Evolutionary conservation across 164 flowering plant species (phyloP), one percentile per base, ranked within the genome.

Genomic region (Litsea cubeba): DNA sequence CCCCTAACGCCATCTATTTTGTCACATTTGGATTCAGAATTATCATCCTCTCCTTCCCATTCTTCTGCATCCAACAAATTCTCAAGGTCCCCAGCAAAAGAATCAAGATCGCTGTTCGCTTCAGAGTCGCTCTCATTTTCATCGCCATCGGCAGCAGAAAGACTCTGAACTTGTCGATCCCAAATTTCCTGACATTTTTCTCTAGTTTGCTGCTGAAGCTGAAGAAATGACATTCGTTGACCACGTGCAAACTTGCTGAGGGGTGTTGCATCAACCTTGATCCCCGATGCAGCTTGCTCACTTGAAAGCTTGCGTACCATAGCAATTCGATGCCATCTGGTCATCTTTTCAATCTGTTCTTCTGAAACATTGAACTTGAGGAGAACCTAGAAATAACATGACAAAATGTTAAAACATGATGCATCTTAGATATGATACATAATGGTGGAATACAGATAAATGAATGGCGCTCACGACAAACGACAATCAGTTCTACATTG

Each of bases 141-240:
- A 76, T 91, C 96, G 49, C 85, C 92, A 74, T 91, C 93, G 70
- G 84, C 78, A 72, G 90, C 89, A 70, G 90, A 84, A 71, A 95
- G 95, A 80, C 90, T 88, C 75, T 85, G 96, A 74, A 88, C 76
- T 80, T 91, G 99, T 26, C 94, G 83, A 76, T 95, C 99, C 99
- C 99, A 95, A 74, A 95, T 93, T 78, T 95, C 99, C 78, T 95
- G 97, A 80, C 99, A 95, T 79, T 93, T 95, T 81, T 93, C 99
- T 76, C 99, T 79, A 1, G 98, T 89, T 77, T 95, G 99, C 81
- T 93, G 99, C 85, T 95, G 99, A 75, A 93, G 89, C 84, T 95
- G 99, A 78, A 95, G 91, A 80, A 93, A 95, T 46, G 99, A 95
- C 98, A 95, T 95, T 5, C 99, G 83, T 77, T 95, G 99, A 11